Evolutionary conservation across 345 rosid species (phyloP).

Genomic region (Ceriops tagal): DNA sequence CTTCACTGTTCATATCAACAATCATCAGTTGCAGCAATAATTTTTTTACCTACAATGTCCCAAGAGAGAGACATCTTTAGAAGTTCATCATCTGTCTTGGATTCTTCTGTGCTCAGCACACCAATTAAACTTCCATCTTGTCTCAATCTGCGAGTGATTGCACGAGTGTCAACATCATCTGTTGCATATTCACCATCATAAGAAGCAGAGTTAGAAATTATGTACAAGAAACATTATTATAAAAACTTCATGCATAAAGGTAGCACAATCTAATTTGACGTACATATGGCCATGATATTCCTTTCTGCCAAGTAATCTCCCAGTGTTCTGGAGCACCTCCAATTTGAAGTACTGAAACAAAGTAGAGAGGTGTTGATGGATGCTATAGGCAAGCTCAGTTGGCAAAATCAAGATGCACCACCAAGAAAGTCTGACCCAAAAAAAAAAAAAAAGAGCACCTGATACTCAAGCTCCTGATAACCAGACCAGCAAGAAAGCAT

Average conservation of each 20-base stretch:
- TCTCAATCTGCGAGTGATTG: slow-evolving; percentile 90
- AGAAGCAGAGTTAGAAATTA: slow-evolving; percentile 4
- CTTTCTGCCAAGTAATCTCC: slow-evolving; percentile 83
- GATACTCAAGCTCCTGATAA: slow-evolving; percentile 79
- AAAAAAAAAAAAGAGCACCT: slow-evolving; percentile 29
- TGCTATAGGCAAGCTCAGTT: background rate
- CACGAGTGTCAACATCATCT: slow-evolving; percentile 98
- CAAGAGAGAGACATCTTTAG: slow-evolving; percentile 76
- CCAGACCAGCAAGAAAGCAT: slow-evolving; percentile 90
- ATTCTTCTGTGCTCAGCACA: slow-evolving; percentile 78
- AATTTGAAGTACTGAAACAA: slow-evolving; percentile 74
- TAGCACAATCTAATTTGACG: slow-evolving; percentile 16
- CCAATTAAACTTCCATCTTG: slow-evolving; percentile 97
- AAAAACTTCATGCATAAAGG: background rate
- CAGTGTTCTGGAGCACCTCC: slow-evolving; percentile 78
- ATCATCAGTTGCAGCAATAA: background rate
- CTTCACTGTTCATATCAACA: background rate
- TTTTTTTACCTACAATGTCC: slow-evolving; percentile 74
- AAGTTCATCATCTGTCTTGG: slow-evolving; percentile 77
- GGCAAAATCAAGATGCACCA: background rate
- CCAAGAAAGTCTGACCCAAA: background rate
- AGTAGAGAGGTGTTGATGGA: background rate
- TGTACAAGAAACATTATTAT: background rate
- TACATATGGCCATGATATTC: slow-evolving; percentile 92
- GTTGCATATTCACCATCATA: slow-evolving; percentile 13